A percentile compares a stretch with the other conserved stretches of the same genome.
These are phyloP conservation scores for Spathaspora sp. DNA, from an alignment of 805 yeast genomes.

Conservation along the genomic window DNA sequence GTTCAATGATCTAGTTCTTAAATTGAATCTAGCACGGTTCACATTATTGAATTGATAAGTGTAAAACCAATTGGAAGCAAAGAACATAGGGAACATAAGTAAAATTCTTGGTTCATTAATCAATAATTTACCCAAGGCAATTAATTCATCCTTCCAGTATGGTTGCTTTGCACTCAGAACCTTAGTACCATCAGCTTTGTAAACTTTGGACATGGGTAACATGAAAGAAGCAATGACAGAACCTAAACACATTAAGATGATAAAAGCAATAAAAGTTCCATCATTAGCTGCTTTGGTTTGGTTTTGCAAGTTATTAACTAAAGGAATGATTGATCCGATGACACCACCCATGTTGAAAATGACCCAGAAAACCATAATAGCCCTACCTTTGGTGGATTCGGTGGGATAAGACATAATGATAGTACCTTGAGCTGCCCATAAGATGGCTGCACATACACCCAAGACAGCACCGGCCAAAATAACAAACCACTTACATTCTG, in stretches of 20 bases:
- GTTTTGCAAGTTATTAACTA: slow-evolving; percentile 46
- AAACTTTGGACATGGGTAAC: slow-evolving; percentile 49
- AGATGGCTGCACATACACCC: slow-evolving; percentile 51
- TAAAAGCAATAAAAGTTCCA: slow-evolving; percentile 53
- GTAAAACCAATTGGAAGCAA: slow-evolving; percentile 64
- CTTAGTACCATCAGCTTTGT: slow-evolving; percentile 46
- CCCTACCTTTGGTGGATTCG: slow-evolving; percentile 49
- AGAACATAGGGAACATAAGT: slow-evolving; percentile 54
- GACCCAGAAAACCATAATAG: slow-evolving; percentile 55
- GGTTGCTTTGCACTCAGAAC: slow-evolving; percentile 46
- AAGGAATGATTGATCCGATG: slow-evolving; percentile 56
- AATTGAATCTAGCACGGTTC: slow-evolving; percentile 52
- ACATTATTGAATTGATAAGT: slow-evolving; percentile 60
- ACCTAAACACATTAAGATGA: slow-evolving; percentile 49
- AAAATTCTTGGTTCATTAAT: slow-evolving; percentile 42
- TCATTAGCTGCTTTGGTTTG: slow-evolving; percentile 34
- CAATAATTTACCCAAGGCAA: slow-evolving; percentile 36
- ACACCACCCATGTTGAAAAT: slow-evolving; percentile 62
- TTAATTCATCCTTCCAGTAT: slow-evolving; percentile 42
- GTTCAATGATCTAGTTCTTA: slow-evolving; percentile 60
- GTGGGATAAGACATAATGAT: slow-evolving; percentile 55
- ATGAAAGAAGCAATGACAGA: slow-evolving; percentile 40
- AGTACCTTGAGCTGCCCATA: slow-evolving; percentile 61
- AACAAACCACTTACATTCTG: slow-evolving; percentile 46
- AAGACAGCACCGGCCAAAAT: slow-evolving; percentile 55